phyloP scores from a whole-genome alignment of 371 early-diverging fungal genomes.

The Blyttiomyces sp. region DNA sequence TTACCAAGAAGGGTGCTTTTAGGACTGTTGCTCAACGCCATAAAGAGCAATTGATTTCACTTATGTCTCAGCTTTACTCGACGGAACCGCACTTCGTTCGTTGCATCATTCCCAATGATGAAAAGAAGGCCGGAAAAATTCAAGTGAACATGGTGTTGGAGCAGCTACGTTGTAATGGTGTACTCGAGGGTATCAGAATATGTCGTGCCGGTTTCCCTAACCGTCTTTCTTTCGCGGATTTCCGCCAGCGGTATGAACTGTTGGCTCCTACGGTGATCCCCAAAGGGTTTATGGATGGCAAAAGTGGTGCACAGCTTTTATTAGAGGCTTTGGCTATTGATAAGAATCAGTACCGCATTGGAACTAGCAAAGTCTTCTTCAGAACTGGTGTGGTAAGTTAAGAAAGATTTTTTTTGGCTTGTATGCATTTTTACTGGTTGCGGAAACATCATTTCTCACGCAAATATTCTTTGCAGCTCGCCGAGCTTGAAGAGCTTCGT shows the following conservation, averaged over 20 bases:
- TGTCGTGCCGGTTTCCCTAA: constrained; percentile 98
- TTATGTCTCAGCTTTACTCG: constrained; percentile 88
- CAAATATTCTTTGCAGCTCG: constrained; percentile 50
- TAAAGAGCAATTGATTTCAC: constrained; percentile 86
- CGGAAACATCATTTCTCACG: neutral
- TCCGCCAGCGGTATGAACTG: constrained; percentile 93
- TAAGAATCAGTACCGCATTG: constrained; percentile 81
- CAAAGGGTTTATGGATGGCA: constrained; percentile 82
- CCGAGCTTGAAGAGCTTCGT: constrained; percentile 94
- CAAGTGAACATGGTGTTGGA: constrained; percentile 85
- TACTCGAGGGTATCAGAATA: constrained; percentile 99
- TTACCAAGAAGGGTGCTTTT: constrained; percentile 77
- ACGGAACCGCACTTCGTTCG: constrained; percentile 99
- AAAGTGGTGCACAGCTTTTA: constrained; percentile 73
- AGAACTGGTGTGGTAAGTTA: constrained; percentile 87
- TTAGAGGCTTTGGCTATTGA: constrained; percentile 74
- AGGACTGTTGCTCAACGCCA: constrained; percentile 96
- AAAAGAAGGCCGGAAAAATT: constrained; percentile 85
- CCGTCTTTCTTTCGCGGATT: constrained; percentile 90
- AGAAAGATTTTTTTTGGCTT: neutral
- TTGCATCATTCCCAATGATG: constrained; percentile 98
- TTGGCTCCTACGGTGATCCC: constrained; percentile 77
- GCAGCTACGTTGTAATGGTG: constrained; percentile 99
- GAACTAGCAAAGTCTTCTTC: constrained; percentile 97
- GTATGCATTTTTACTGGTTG: neutral